These are phyloP conservation scores for Eucalyptus tenuipes DNA, from an alignment of 345 rosid genomes.

Conservation along the genomic window DNA sequence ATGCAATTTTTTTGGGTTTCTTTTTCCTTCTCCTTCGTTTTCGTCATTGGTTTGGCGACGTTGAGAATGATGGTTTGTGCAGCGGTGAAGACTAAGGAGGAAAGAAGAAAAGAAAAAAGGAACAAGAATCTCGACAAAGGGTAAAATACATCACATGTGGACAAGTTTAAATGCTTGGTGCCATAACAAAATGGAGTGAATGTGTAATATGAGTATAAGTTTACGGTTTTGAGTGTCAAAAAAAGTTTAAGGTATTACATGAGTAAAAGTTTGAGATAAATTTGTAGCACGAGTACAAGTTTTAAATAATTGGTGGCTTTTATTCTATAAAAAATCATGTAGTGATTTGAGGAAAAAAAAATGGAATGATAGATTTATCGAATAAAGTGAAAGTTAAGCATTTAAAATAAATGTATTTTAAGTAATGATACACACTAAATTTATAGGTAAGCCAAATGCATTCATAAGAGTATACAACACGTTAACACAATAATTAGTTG, in stretches of 20 bases:
- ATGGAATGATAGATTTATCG: neutral
- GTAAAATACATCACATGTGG: too few species aligned
- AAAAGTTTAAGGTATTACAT: too few species aligned
- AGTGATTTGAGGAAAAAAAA: neutral
- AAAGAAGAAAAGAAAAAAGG: neutral
- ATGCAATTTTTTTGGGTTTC: too few species aligned
- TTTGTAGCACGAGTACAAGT: too few species aligned
- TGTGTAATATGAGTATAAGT: neutral
- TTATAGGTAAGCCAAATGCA: neutral
- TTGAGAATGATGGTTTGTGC: neutral
- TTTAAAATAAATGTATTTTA: neutral
- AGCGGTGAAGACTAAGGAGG: neutral
- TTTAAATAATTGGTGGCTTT: too few species aligned
- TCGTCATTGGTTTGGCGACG: neutral
- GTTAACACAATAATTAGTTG: neutral
- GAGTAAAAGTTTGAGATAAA: neutral
- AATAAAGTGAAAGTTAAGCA: neutral
- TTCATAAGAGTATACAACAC: neutral
- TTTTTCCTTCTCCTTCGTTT: neutral
- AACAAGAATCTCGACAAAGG: too few species aligned
- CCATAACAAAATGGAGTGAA: neutral
- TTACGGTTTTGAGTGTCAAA: fast-evolving
- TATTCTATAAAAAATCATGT: neutral
- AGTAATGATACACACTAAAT: neutral
- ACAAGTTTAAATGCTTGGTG: neutral